Evolutionary conservation across 441 rosid genomes (phyloP).

Genomic region (Macaranga tanarius): DNA sequence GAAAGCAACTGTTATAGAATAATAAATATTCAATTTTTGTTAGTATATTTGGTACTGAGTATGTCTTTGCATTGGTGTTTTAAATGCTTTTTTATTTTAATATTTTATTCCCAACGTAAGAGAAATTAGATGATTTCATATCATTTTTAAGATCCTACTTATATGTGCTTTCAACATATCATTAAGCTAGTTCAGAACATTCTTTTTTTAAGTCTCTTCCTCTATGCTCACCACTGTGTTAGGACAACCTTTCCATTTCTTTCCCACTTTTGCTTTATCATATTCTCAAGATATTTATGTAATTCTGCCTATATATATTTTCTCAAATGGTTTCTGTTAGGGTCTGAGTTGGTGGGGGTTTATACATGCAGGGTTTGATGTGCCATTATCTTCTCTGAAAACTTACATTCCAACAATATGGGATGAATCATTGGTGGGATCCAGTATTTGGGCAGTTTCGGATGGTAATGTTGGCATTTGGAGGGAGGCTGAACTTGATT

Average conservation of each 20-base stretch:
- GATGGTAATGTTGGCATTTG: constrained; percentile 58
- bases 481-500: constrained; percentile 89
- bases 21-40: constrained; percentile 2
- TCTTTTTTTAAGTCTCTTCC: background rate
- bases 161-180: background rate
- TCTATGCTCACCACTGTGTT: background rate
- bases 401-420: constrained; percentile 57
- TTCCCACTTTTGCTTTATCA: background rate
- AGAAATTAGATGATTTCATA: constrained; percentile 2
- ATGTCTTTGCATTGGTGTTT: background rate
- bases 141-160: background rate
- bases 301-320: constrained; percentile 5
- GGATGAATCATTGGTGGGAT: constrained; percentile 81
- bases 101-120: constrained; percentile 2
- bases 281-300: background rate
- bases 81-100: constrained; percentile 1
- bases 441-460: constrained; percentile 71
- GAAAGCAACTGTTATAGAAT: constrained; percentile 15
- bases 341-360: constrained; percentile 20
- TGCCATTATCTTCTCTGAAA: constrained; percentile 67
- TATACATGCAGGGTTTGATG: constrained; percentile 64
- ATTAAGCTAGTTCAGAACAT: background rate
- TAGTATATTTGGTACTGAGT: background rate
- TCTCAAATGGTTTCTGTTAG: constrained; percentile 13
- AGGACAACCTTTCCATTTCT: constrained; percentile 6